Evolutionary conservation across 2,329 filamentous ascomycete species (phyloP).

Genomic region (Epichloe gansuensis): DNA sequence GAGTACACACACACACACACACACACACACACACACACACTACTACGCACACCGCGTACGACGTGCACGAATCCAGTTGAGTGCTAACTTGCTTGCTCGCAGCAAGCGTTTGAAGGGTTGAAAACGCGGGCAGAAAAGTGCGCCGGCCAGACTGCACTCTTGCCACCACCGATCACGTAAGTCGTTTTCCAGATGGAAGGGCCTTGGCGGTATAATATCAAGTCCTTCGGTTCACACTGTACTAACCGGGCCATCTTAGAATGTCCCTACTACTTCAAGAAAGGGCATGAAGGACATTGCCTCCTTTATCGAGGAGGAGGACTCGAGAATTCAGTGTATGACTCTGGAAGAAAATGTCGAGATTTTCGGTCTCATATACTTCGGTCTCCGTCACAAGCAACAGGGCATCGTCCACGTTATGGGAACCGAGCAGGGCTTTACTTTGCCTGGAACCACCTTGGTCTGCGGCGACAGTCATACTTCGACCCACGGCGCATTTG

Average conservation of each 20-base stretch:
- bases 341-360: conserved; percentile 97
- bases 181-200: conserved; percentile 19
- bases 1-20: conserved; percentile 21
- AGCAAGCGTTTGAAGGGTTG: conserved; percentile 96
- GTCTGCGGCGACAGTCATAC: conserved; percentile 98
- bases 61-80: background rate
- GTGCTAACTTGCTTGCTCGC: conserved; percentile 4
- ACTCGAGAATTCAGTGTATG: conserved; percentile 85
- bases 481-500: conserved; percentile 94
- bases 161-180: conserved; percentile 90
- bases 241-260: conserved; percentile 38
- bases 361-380: conserved; percentile 93
- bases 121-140: conserved; percentile 80
- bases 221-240: too few relatives aligned
- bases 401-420: conserved; percentile 99
- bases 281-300: conserved; percentile 90
- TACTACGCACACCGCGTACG: background rate
- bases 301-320: conserved; percentile 87
- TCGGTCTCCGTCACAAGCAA: conserved; percentile 88
- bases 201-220: background rate
- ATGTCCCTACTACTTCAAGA: conserved; percentile 82
- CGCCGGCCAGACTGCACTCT: conserved; percentile 93
- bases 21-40: background rate
- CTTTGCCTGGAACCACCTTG: conserved; percentile 88
- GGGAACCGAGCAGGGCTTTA: conserved; percentile 97